Evolutionary conservation across 495 filamentous ascomycete species (phyloP).

Genomic region (Podospora bellae-mahoneyi): DNA sequence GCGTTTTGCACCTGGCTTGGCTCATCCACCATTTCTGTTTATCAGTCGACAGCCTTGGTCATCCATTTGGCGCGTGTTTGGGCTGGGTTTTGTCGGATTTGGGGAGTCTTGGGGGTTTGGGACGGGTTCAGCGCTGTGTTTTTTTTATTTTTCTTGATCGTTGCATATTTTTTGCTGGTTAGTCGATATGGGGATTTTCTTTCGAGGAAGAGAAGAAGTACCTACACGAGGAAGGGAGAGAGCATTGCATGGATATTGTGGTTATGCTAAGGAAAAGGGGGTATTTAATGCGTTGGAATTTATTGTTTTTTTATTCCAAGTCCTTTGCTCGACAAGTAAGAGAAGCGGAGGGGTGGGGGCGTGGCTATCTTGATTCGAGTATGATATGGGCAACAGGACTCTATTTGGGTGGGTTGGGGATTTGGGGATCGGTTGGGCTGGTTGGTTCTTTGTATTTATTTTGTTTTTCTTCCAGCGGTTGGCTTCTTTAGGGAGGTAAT

Average conservation of each 20-base stretch:
- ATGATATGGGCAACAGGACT: not conserved
- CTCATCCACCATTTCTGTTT: no score
- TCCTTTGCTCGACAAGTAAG: not conserved
- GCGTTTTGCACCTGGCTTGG: no score
- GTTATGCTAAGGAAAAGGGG: not conserved
- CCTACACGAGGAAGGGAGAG: not conserved
- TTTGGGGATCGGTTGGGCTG: not conserved
- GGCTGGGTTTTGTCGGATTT: no score
- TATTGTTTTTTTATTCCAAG: not conserved
- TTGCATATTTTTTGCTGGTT: no score
- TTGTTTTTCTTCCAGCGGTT: not conserved
- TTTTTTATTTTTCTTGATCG: no score
- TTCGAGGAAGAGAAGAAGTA: not conserved
- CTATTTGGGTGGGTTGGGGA: not conserved
- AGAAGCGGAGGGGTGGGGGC: not conserved
- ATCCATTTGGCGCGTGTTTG: no score
- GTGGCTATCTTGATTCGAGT: not conserved
- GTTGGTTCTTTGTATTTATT: constrained; percentile 4
- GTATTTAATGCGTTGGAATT: not conserved
- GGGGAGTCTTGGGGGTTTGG: no score
- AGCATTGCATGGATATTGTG: not conserved
- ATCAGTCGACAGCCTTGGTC: no score
- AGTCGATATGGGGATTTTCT: no score
- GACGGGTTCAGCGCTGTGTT: no score
- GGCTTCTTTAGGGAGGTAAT: not conserved